phyloP scores from a whole-genome alignment of 108 stramenopile genomes.

The Stephanodiscus triporus region DNA sequence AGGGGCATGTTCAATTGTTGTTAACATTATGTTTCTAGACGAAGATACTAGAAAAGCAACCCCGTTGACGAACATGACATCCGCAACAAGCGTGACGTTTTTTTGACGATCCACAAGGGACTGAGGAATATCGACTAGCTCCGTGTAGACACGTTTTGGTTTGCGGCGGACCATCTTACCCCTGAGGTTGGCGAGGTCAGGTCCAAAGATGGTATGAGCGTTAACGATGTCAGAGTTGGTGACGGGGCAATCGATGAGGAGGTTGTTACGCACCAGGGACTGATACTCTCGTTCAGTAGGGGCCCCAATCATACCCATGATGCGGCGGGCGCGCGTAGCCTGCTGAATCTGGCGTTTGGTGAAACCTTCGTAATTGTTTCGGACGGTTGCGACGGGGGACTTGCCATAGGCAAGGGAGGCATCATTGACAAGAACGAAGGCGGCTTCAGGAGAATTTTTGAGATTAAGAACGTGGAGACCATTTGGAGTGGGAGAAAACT shows the following conservation, averaged over 20 bases:
- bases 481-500: not conserved
- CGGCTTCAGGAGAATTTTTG: too few relatives aligned
- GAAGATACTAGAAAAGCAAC: too few relatives aligned
- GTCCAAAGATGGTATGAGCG: not conserved
- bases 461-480: not conserved
- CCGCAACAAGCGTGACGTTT: constrained; percentile 23
- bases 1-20: constrained; percentile 9
- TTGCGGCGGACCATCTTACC: constrained; percentile 13
- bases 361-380: not conserved
- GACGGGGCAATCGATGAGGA: constrained; percentile 29
- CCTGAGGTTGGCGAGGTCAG: constrained; percentile 35
- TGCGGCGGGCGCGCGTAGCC: constrained; percentile 3
- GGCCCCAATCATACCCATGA: constrained; percentile 4
- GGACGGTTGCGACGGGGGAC: not conserved
- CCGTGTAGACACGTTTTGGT: not conserved
- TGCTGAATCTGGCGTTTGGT: not conserved
- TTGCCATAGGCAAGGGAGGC: not conserved
- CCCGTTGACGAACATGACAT: too few relatives aligned
- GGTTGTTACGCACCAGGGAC: not conserved
- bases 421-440: not conserved
- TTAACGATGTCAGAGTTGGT: constrained; percentile 21
- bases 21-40: not conserved
- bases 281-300: constrained; percentile 3
- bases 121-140: constrained; percentile 24
- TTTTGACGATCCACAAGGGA: constrained; percentile 22